phyloP scores from a whole-genome alignment of 768 basidiomycete genomes.

The Tulasnella sp. region DNA sequence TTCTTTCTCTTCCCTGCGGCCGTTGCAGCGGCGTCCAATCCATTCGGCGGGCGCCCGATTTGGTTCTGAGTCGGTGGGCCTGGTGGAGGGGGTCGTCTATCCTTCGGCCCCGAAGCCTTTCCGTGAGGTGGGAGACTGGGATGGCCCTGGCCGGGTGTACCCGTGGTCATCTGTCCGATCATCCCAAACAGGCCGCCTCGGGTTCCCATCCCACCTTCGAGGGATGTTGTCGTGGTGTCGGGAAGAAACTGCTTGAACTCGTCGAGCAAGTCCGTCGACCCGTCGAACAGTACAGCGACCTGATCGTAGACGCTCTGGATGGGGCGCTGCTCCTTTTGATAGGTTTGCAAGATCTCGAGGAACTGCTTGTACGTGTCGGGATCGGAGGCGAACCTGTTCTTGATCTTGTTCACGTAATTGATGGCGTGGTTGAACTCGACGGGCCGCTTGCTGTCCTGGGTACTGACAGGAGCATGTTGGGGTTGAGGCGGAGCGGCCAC shows the following conservation, averaged over 20 bases:
- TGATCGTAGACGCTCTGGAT: slow-evolving; percentile 57
- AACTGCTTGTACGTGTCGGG: slow-evolving; percentile 90
- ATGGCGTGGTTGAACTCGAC: slow-evolving; percentile 87
- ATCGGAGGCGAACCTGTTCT: slow-evolving; percentile 76
- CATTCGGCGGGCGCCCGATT: not conserved
- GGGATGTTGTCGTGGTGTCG: slow-evolving; percentile 11
- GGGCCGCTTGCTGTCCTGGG: slow-evolving; percentile 5
- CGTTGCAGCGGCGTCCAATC: slow-evolving; percentile 26
- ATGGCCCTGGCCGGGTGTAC: not conserved
- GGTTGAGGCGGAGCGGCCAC: not conserved
- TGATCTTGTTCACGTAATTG: slow-evolving; percentile 97
- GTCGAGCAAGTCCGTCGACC: slow-evolving; percentile 65
- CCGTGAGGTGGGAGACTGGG: not conserved
- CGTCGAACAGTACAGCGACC: slow-evolving; percentile 70
- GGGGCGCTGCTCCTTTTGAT: slow-evolving; percentile 63
- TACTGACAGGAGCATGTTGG: not conserved
- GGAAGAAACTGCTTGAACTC: slow-evolving; percentile 20
- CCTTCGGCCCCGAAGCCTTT: not conserved
- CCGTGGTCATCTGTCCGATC: slow-evolving; percentile 10
- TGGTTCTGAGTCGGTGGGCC: not conserved
- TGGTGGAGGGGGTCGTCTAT: not conserved
- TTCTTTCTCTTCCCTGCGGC: slow-evolving; percentile 47
- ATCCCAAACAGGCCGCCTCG: slow-evolving; percentile 20
- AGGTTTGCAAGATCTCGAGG: slow-evolving; percentile 76
- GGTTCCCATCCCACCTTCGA: slow-evolving; percentile 16